phyloP scores from a whole-genome alignment of 345 rosid species.

The Populus tremula region DNA sequence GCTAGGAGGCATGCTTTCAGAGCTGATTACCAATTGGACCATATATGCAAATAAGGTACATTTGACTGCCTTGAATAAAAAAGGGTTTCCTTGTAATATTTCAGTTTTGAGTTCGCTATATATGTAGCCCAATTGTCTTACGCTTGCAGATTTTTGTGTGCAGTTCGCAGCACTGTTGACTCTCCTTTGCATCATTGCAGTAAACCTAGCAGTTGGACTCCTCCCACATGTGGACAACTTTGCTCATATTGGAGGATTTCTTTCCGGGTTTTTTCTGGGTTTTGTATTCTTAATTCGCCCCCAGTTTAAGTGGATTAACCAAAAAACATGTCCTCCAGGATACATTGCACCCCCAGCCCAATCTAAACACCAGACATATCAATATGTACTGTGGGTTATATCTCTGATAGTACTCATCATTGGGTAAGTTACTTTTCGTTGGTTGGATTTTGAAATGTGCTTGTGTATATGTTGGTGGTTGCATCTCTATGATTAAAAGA shows the following conservation, averaged over 20 bases:
- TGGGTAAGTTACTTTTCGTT: conserved; percentile 50
- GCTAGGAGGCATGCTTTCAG: conserved; percentile 95
- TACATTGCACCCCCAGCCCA: conserved; percentile 27
- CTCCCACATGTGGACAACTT: conserved; percentile 98
- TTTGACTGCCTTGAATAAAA: background rate
- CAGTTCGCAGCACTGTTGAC: conserved; percentile 68
- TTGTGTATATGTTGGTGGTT: background rate
- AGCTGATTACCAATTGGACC: conserved; percentile 91
- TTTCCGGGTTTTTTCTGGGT: conserved; percentile 82
- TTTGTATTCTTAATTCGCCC: conserved; percentile 88
- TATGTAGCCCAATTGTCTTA: background rate
- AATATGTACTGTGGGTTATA: conserved; percentile 59
- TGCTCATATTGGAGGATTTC: conserved; percentile 95
- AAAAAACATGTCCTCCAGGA: conserved; percentile 45
- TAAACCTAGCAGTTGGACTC: conserved; percentile 87
- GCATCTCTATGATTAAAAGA: background rate
- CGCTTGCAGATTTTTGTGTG: conserved; percentile 6
- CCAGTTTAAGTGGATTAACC: conserved; percentile 77
- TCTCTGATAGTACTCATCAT: conserved; percentile 61
- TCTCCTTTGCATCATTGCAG: conserved; percentile 59
- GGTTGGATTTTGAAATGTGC: background rate
- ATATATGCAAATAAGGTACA: conserved; percentile 83
- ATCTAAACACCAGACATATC: conserved; percentile 70
- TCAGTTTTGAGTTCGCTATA: background rate
- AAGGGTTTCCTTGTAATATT: background rate